Percentiles rank a stretch among this genome's conserved stretches.
phyloP scores from a whole-genome alignment of 148 eudicot species.

The Oxyria digyna region DNA sequence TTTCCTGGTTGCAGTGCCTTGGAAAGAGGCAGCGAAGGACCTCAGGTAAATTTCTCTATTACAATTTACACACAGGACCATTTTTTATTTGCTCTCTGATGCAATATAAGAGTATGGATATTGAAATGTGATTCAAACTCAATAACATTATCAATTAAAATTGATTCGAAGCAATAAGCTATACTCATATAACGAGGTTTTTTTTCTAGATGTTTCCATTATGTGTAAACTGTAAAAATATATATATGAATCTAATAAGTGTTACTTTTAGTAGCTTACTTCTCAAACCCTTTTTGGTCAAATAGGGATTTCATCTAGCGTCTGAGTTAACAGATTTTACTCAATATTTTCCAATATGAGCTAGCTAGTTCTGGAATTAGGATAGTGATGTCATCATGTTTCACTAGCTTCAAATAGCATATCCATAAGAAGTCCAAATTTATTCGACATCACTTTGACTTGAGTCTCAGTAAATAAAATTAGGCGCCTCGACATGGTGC shows the following conservation, averaged over 20 bases:
- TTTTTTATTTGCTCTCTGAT: not conserved
- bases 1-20: conserved; percentile 52
- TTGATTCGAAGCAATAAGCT: not conserved
- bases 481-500: not conserved
- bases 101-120: not conserved
- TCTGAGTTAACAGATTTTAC: not conserved
- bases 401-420: too few relatives aligned
- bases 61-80: not conserved
- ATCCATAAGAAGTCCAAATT: too few relatives aligned
- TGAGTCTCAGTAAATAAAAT: not conserved
- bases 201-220: not conserved
- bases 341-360: not conserved
- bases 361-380: too few relatives aligned
- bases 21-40: conserved; percentile 57
- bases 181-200: not conserved
- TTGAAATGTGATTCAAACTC: not conserved
- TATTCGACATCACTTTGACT: too few relatives aligned
- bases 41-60: conserved; percentile 31
- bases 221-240: too few relatives aligned
- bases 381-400: not conserved
- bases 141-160: not conserved
- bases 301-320: not conserved
- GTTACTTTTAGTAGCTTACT: not conserved
- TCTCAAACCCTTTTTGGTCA: not conserved
- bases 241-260: not conserved